Evolutionary conservation across 2,329 filamentous ascomycete species (phyloP), one percentile per base, ranked within the genome.

Genomic region (Lachnellula occidentalis): DNA sequence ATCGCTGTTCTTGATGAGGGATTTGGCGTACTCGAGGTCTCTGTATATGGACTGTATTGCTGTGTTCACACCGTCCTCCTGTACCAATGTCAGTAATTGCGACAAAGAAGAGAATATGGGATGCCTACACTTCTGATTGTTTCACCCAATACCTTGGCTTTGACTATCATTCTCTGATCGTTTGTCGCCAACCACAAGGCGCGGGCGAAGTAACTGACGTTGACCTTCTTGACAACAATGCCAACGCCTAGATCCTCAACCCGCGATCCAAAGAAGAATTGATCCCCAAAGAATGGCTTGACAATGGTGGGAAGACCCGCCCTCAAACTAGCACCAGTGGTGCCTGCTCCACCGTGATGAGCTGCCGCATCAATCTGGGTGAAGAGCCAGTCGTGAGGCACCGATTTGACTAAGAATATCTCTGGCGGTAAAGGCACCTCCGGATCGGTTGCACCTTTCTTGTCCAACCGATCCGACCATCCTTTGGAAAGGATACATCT

Each of bases 301-400:
- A 73, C 69, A 55, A 66, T 65, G 15, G 70, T 72, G 15, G 71
- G 70, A 45, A 66, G 65, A 2, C 70, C 71, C 51, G 64, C 64
- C 46, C 61, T 59, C 8, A 73, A 56, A 17, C 71, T 70, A 36
- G 64, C 65, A 11, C 71, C 71, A n/a, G 70, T 72, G 4, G 54
- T 59, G 11, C 57, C 57, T 9, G 57, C 57, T 31, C 57, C 70
- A 39, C 71, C 70, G 54, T 72, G 70, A 49, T 50, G 57, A 39
- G 48, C 41, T 45, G 51, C 54, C 27, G 41, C 47, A 47, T 17
- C 34, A 22, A 39, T 22, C 11, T 42, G 45, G 19, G 39, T 45
- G 72, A 99, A 99, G 1, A 99, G 78, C 94, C 94, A 99, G 73
- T 97, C 94, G 66, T 99, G 94, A 0, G 94, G 94, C 2, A 90